Base-by-base conservation (phyloP, 768 basidiomycete genomes). In the Gloeophyllum trabeum region DNA sequence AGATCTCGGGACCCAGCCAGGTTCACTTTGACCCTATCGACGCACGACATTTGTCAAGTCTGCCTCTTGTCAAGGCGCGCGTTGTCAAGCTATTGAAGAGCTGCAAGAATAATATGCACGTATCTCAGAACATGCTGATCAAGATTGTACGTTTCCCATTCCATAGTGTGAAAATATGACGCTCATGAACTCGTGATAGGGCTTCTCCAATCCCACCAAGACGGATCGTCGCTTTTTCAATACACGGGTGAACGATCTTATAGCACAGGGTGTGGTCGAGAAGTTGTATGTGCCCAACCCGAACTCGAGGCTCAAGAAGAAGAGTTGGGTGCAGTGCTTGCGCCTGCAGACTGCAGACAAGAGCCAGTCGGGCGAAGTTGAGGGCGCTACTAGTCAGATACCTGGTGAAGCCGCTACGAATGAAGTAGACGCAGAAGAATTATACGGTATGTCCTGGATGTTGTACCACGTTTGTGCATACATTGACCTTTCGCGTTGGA, bases 171-270 rank as follows among this genome's bases (percentile, higher is more conserved):
- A 48, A 10, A 35, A 7, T 16, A 25, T 24, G 20, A 20, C 19
- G 38, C 40, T 50, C 6, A 54, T 19, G 35, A 6, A n/a, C 13
- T 10, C 14, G 41, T 32, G 41, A 3, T 44, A 91, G 87, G 88
- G 88, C 2, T 87, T 87, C 55, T 51, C 65, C 18, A 78, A 79
- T 54, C 85, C 84, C 24, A 77, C 73, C 4, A 85, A 79, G 57
- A 75, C 75, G 3, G 81, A 89, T 49, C 73, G 88, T n/a, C 75
- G 88, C 12, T 87, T 89, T 52, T 88, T 92, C 56, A 76, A 79
- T 53, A 75, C 71, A 25, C 70, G 87, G 35, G 63, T 91, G 30
- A 73, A 77, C 2, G 84, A 83, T 49, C 65, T 92, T 51, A 71
- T 85, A 16, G 72, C 76, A 41, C 74, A 81, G 53, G 78, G 84